Evolutionary conservation across 2,329 filamentous ascomycete genomes (phyloP), one percentile per base, ranked within the genome.

Genomic region (Exophiala xenobiotica): DNA sequence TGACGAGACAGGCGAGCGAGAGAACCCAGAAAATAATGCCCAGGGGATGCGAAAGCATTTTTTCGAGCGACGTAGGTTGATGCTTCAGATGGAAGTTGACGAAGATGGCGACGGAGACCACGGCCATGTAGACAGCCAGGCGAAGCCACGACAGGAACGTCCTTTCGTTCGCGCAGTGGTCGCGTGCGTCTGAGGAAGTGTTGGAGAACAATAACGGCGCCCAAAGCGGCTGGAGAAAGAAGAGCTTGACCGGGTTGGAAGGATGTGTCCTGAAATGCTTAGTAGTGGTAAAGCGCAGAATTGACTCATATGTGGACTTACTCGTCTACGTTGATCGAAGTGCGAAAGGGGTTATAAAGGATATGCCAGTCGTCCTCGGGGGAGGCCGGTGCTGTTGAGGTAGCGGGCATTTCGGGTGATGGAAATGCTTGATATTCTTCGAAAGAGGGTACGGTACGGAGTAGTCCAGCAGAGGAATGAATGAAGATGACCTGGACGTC

Each of bases 61-160:
- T 75, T 73, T 99, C 93, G 11, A 89, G 68, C 0, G 74, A 65
- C 0, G 83, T 81, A 0, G 93, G 88, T 62, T 84, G 72, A 14
- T 76, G 76, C 65, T 90, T 91, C 43, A 99, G 78, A 65, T 99
- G 92, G 68, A 99, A 99, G 11, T 89, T 95, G 44, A 96, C 78
- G 7, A 95, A 84, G 60, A 99, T 96, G 44, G 93, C 92, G 24
- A 95, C 81, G 22, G 88, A 83, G 6, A 97, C 90, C 45, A 99
- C 78, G 58, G 90, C 84, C 80, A 97, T 91, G 73, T 96, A 96
- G 62, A 96, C 82, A 24, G 88, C 85, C 2, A 97, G 80, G 3
- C 91, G 85, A 16, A 97, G 82, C 79, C 93, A 96, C 1, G 92
- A 93, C 22, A 97, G 84, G 66, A 96, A 96, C 0, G 82, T 86